Evolutionary conservation across 2,329 filamentous ascomycete species (phyloP), one percentile per base, ranked within the genome.

Genomic region (Simplicillium sp.): DNA sequence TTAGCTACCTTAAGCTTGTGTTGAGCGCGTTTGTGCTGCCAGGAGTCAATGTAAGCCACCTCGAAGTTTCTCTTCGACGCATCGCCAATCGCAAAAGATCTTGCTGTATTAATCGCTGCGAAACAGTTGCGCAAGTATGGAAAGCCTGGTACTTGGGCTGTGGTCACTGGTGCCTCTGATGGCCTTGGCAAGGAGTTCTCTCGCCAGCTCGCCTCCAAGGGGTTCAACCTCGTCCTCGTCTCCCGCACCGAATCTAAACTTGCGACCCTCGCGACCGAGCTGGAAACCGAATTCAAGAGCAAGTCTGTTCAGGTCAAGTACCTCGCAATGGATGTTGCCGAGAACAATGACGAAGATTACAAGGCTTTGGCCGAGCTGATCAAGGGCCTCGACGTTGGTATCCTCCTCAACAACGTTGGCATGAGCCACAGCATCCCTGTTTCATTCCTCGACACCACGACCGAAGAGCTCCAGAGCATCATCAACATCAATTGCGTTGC

Each of bases 181-280:
- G 94, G 92, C 48, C 81, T 98, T 47, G 92, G 92, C 59, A 97
- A 95, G 66, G 92, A 98, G 67, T 98, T 87, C 60, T 87, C 90
- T 31, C 73, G 84, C 28, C 88, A 97, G 61, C 81, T 98, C 43
- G 89, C 92, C 17, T 71, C 78, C 46, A 89, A 92, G 60, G 89
- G 89, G 54, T 98, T 90, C 78, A 97, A 96, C 66, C 72, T 97
- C 52, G 70, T 98, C 47, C 86, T 98, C 51, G 82, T 98, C 46
- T 97, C 92, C 36, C 89, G 94, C 54, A 97, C 94, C n/a, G 75
- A 84, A 51, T 87, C 87, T 33, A 98, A 98, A 67, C 82, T 98
- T 50, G 77, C 86, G 41, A 63, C 77, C 2, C 75, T 98, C 38
- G 79, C 86, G 34, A 64, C 75, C 29, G 85, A 95, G 50, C 82